Base-by-base conservation (phyloP, 2,329 filamentous ascomycete species). In the Clonostachys solani region DNA sequence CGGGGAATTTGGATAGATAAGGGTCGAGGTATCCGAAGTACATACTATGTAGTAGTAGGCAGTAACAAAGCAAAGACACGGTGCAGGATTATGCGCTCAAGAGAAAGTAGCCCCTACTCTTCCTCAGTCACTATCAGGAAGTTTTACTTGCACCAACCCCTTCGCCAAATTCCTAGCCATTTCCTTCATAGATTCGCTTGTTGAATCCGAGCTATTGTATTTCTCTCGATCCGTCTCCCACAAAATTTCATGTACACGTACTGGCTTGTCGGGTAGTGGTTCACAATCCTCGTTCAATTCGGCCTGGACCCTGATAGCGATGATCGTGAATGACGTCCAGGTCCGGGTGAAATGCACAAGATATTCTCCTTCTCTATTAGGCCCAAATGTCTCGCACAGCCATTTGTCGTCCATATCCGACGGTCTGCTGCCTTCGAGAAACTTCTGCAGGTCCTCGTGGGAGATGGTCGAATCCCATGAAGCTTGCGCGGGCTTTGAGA, bases 181-280 rank as follows among this genome's bases (percentile, higher is more conserved):
- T 29, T 29, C 23, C 23, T 29, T 29, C 23, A 29, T 29, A 29
- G 23, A 29, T 8, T 29, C 23, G 23, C 23, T 29, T 10, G 23
- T 29, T 10, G 72, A 62, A 59, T 96, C 89, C 15, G 94, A 69
- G 2, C 86, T 73, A 0, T 94, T 92, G 56, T 96, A 99, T 62
- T 84, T 89, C 18, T 84, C 78, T 33, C 85, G 73, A 61, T 38
- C 36, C 36, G 36, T 38, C 12, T 38, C 36, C 36, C 36, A 38
- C 36, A 38, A n/a, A 38, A 38, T n/a, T 8, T 38, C 36, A 38
- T n/a, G 17, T 3, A 38, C 36, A n/a, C 17, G 36, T 18, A 18
- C 36, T 18, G 15, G 15, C 36, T 18, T n/a, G 15, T 38, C 36
- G 7, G 36, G 36, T 6, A n/a, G 7, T 18, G 36, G 36, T 5